Base-by-base conservation (phyloP, 2,329 filamentous ascomycete species). In the Ophiostoma novo-ulmi region DNA sequence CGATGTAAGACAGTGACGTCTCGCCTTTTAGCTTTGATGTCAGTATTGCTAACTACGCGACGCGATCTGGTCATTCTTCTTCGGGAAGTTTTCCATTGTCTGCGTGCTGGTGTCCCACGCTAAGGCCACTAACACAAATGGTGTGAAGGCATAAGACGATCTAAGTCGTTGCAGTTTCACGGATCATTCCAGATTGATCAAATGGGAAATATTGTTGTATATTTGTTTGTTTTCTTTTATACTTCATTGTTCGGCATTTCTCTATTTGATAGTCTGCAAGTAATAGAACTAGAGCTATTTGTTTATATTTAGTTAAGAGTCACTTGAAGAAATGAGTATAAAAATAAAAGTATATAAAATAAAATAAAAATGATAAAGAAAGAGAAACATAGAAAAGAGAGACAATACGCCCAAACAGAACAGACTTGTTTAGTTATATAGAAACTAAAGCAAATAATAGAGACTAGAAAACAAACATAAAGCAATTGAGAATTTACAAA, bases 91-190 rank as follows among this genome's bases (percentile, higher is more conserved):
- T 58, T 22, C n/a, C n/a, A 22, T 58, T 65, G 68, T 63, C 14
- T 58, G 52, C 7, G 39, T 44, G 10, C 39, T 44, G 39, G 39
- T 14, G 14, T 36, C 22, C 35, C 38, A 58, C 68, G 64, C 68
- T 69, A 69, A 65, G 36, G 39, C 68, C 58, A 41, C 68, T 69
- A 69, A 65, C 31, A 69, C 35, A 61, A 17, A 52, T 64, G 68
- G 68, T 52, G 68, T 52, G 68, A 52, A 69, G 31, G 58, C 38
- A 64, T 64, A 36, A 64, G 17, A 64, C 31, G 61, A 38, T 41
- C 14, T 41, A 22, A 66, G 38, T 58, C 52, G 52, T 20, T n/a
- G 44, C 17, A 48, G 17, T 7, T 48, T 48, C 5, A 48, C n/a
- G n/a, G 8, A 44, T 20, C 44, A 48, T 48, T n/a, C 17, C 44